Evolutionary conservation across 805 yeast species (phyloP), one percentile per base, ranked within the genome.

Genomic region (Wilhelminamyces savonicus): DNA sequence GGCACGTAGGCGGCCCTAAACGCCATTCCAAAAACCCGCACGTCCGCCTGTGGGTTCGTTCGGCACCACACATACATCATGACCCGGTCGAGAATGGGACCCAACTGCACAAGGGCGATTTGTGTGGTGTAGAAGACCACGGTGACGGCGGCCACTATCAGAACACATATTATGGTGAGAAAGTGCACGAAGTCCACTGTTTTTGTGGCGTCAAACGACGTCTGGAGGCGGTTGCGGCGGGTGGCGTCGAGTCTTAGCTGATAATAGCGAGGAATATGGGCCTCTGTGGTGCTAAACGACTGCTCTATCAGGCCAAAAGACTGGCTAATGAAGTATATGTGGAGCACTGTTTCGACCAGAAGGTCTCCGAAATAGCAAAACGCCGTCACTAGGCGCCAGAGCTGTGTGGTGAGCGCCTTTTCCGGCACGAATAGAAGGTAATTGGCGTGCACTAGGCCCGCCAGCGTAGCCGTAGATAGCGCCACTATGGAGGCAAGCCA

Each of bases 11-110:
- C 57, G 2, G 72, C 64, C 15, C 53, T 47, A 23, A 72, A 52
- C 26, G 62, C 39, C 4, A 74, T 27, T 5, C 74, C 68, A 35
- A 71, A 40, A 18, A 71, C 36, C 4, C 59, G 42, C 13, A 72
- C 40, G 21, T 55, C 52, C 11, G 54, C 52, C 21, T 59, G 58
- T 3, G 74, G 71, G 34, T 63, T 58, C 13, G 65, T 59, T 17
- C 74, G 54, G 3, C 76, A 59, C 66, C 74, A 63, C 17, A 74
- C 49, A 39, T 68, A 74, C 7, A 63, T 43, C 24, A 74, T 36
- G 5, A 54, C 43, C 17, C 54, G 56, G 23, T 48, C 49, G 16
- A 76, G 49, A 13, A 58, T 46, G 2, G 57, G 47, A 3, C 75
- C 73, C 27, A 64, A 40, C 16, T 48, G 45, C 12, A 63, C 28